Evolutionary conservation across 2,329 filamentous ascomycete genomes (phyloP).

Genomic region (Triangularia setosa): DNA sequence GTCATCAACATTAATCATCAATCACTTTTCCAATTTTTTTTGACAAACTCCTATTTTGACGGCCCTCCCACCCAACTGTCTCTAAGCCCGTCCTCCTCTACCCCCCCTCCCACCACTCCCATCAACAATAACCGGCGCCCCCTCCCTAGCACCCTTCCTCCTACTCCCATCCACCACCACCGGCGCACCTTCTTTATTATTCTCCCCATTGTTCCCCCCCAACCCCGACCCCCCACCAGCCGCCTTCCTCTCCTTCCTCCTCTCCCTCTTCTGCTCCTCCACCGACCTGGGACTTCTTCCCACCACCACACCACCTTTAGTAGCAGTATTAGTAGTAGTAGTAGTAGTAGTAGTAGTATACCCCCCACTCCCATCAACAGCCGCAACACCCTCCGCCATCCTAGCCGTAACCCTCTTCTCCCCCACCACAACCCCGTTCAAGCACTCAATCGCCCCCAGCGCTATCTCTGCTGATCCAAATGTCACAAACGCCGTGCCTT

Average conservation of each 20-base stretch:
- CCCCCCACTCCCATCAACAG: not conserved
- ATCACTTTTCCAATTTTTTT: not conserved
- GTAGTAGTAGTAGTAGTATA: not conserved
- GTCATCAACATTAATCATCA: not conserved
- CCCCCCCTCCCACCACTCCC: slow-evolving; percentile 12
- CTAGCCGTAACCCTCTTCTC: not conserved
- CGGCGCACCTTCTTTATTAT: not conserved
- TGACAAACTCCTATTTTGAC: not conserved
- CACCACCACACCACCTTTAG: not conserved
- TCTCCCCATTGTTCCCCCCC: not conserved
- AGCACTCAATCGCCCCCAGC: not conserved
- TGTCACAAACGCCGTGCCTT: slow-evolving; percentile 16
- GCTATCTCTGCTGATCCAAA: slow-evolving; percentile 11
- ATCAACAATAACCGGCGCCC: slow-evolving; percentile 16
- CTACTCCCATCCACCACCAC: not conserved
- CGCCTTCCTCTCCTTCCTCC: not conserved
- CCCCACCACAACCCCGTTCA: slow-evolving; percentile 10
- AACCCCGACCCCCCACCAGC: not conserved
- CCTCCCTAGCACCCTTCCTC: not conserved
- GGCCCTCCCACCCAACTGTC: not conserved
- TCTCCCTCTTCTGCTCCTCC: not conserved
- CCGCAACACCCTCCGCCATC: slow-evolving; percentile 4
- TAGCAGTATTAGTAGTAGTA: not conserved
- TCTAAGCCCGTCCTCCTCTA: not conserved
- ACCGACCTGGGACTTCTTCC: not conserved